Conservation (phyloP, 1,284 basidiomycete species). For the Pseudozyma tsukubaensis region DNA sequence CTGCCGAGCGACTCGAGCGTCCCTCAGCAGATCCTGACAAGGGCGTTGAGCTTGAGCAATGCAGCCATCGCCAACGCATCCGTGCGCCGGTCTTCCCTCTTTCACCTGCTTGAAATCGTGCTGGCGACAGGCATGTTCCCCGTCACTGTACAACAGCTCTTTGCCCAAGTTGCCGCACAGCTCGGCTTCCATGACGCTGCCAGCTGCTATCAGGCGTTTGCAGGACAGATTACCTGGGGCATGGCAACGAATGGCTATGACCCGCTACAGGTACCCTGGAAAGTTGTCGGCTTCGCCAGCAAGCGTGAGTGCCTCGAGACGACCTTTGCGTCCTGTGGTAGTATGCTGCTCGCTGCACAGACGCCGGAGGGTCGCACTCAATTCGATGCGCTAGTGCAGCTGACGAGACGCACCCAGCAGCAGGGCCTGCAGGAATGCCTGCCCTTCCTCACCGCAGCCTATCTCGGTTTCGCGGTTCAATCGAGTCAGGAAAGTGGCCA, state of each 20-base stretch:
- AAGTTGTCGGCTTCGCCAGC: slow-evolving; percentile 78
- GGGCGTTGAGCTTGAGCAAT: slow-evolving; percentile 83
- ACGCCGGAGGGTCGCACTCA: slow-evolving; percentile 70
- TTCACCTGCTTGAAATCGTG: slow-evolving; percentile 81
- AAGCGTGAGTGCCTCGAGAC: slow-evolving; percentile 65
- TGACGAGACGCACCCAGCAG: slow-evolving; percentile 72
- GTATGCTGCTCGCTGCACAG: slow-evolving; percentile 49
- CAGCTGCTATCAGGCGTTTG: slow-evolving; percentile 81
- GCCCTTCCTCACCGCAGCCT: slow-evolving; percentile 77
- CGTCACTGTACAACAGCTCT: slow-evolving; percentile 76
- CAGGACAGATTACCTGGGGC: slow-evolving; percentile 75
- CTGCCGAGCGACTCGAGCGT: slow-evolving; percentile 69
- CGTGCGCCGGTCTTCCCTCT: slow-evolving; percentile 85
- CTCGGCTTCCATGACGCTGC: slow-evolving; percentile 78
- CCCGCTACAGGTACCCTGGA: slow-evolving; percentile 77
- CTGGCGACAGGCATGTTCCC: slow-evolving; percentile 70
- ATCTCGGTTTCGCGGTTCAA: slow-evolving; percentile 73
- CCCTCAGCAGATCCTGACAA: slow-evolving; percentile 82
- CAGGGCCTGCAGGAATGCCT: slow-evolving; percentile 78
- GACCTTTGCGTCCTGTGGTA: slow-evolving; percentile 37
- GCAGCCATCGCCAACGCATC: slow-evolving; percentile 83
- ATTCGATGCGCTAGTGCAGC: slow-evolving; percentile 77
- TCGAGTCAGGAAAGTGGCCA: slow-evolving; percentile 24
- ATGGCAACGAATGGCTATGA: slow-evolving; percentile 70
- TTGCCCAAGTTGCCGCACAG: slow-evolving; percentile 76